Conservation (phyloP, 1,139 yeast species). For the Blastobotrys ciferrii region DNA sequence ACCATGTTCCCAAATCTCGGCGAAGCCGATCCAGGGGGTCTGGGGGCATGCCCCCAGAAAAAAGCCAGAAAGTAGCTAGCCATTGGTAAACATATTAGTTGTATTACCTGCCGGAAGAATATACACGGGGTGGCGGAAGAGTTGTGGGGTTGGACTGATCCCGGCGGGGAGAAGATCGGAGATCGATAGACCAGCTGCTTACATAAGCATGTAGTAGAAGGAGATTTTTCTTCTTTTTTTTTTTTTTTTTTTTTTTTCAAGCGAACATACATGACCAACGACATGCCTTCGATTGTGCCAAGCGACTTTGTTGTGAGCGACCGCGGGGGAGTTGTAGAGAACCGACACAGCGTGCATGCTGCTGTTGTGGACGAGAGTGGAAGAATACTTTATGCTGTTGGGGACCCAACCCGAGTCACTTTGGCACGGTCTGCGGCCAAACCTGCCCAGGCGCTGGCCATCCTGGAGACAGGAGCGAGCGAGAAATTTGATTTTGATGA, state of each 20-base stretch:
- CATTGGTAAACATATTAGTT: too few species aligned
- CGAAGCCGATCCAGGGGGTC: too few species aligned
- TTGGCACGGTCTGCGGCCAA: background rate
- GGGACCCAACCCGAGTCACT: slow-evolving; percentile 1
- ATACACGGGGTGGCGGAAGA: too few species aligned
- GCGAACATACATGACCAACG: background rate
- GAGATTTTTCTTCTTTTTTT: background rate
- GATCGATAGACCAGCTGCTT: background rate
- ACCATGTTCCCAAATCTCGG: too few species aligned
- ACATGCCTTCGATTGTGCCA: background rate
- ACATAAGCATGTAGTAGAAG: background rate
- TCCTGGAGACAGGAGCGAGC: background rate
- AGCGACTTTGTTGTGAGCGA: background rate
- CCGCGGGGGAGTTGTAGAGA: background rate
- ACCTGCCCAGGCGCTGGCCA: slow-evolving; percentile 3
- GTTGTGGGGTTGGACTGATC: too few species aligned
- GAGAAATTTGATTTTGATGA: slow-evolving; percentile 54
- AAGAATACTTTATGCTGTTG: background rate
- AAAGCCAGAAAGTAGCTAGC: too few species aligned
- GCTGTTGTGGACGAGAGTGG: background rate
- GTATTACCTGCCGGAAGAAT: too few species aligned
- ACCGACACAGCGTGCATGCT: background rate
- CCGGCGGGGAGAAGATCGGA: background rate
- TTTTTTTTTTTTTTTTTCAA: background rate
- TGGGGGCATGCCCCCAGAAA: too few species aligned